Conservation (phyloP, 2,329 filamentous ascomycete species). For the Aspergillus sp. region DNA sequence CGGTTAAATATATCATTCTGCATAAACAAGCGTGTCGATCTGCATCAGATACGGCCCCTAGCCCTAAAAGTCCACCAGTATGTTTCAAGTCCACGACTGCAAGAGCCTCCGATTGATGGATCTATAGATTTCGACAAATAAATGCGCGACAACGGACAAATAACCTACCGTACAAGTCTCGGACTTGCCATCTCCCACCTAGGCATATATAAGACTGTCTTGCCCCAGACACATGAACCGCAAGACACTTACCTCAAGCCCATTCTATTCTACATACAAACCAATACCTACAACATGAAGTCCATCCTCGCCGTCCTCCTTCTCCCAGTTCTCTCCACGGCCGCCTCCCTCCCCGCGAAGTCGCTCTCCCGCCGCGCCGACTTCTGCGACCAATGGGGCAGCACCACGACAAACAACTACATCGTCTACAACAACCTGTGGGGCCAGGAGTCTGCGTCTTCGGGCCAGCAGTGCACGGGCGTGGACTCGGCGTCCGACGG, state of each 20-base stretch:
- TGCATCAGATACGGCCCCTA: neutral
- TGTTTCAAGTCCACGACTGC: too few relatives aligned
- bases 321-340: constrained; percentile 16
- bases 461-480: constrained; percentile 37
- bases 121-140: too few relatives aligned
- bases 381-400: constrained; percentile 35
- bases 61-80: neutral
- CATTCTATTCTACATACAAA: constrained; percentile 2
- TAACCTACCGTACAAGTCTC: too few relatives aligned
- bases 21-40: neutral
- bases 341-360: constrained; percentile 13
- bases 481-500: constrained; percentile 27
- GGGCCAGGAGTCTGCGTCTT: constrained; percentile 30
- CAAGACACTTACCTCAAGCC: constrained; percentile 1
- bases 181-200: too few relatives aligned
- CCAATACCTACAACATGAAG: constrained; percentile 18
- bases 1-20: too few relatives aligned
- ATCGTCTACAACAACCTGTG: constrained; percentile 48
- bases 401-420: constrained; percentile 32
- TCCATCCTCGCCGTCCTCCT: constrained; percentile 13
- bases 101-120: too few relatives aligned
- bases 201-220: too few relatives aligned
- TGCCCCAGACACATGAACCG: too few relatives aligned
- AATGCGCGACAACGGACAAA: too few relatives aligned
- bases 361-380: constrained; percentile 19